Evolutionary conservation across 768 basidiomycete genomes (phyloP), one percentile per base, ranked within the genome.

Genomic region (Collybiopsis confluens): DNA sequence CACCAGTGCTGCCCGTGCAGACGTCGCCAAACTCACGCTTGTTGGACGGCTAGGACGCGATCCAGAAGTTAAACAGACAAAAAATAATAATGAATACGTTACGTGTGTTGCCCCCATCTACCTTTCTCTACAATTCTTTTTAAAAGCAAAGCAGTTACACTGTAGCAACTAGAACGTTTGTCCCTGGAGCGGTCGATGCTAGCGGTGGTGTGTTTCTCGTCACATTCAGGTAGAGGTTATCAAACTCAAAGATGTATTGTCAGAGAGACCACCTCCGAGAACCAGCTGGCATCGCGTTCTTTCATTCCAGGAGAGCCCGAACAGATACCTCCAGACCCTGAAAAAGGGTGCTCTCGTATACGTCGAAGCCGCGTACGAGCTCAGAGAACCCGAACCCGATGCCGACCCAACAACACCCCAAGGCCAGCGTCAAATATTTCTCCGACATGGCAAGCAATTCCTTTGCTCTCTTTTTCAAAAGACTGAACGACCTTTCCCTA

Each of bases 351-450:
- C 79, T 45, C 82, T 73, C 54, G 91, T 95, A 16, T 92, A 83
- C 56, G 90, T 90, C 33, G 92, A 95, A 66, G 85, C 90, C 26
- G 76, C 73, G 59, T 92, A 79, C 56, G 90, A 92, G 66, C 67
- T 92, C 21, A 80, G 85, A 36, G 88, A 92, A 55, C 80, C 90
- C 8, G 86, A 87, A 37, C 67, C 76, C 5, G 75, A 71, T 36
- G 81, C 88, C 11, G 88, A 90, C 48, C 75, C 88, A 2, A 69
- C 77, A 46, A 80, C 87, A 1, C 80, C 85, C 27, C 76, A 82
- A 52, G 86, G 83, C 1, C 90, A 91, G 64, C 83, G 88, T 28
- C 90, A 92, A 65, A 86, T 93, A 52, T 87, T 91, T 69, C 75
- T 93, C 37, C 76, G 81, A 63, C 91, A 93, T 58, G 90, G 92